Evolutionary conservation across 805 yeast genomes (phyloP).

Genomic region (Starmerella stigmatis): DNA sequence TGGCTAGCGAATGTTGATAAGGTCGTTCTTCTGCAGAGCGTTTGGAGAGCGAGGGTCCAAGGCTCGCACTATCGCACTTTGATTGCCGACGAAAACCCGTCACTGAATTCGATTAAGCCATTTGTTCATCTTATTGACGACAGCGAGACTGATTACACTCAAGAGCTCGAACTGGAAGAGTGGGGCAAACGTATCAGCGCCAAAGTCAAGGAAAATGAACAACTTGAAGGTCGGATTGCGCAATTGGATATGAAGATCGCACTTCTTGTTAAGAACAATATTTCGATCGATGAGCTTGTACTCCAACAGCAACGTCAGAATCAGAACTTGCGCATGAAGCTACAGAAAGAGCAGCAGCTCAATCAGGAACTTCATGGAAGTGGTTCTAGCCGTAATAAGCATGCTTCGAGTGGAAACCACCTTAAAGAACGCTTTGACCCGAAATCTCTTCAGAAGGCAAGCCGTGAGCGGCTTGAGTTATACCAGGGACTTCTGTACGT

Average conservation of each 20-base stretch:
- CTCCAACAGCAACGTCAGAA: constrained; percentile 21
- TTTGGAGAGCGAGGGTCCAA: constrained; percentile 55
- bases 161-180: constrained; percentile 59
- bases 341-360: constrained; percentile 6
- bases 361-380: not conserved
- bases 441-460: constrained; percentile 32
- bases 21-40: constrained; percentile 64
- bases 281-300: constrained; percentile 58
- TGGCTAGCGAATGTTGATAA: constrained; percentile 48
- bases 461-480: constrained; percentile 44
- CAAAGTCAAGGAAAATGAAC: constrained; percentile 59
- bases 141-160: constrained; percentile 60
- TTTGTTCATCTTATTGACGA: constrained; percentile 69
- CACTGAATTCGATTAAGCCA: constrained; percentile 60
- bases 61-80: constrained; percentile 65
- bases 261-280: constrained; percentile 65
- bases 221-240: constrained; percentile 61
- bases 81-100: constrained; percentile 62
- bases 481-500: constrained; percentile 73
- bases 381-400: not conserved
- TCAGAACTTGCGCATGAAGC: constrained; percentile 7
- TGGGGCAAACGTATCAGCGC: constrained; percentile 58
- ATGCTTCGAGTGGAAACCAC: not conserved
- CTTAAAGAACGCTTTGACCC: constrained; percentile 29
- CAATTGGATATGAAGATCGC: constrained; percentile 71